phyloP scores from a whole-genome alignment of 176 grass and related monocot genomes.

The Sorghum bicolor region DNA sequence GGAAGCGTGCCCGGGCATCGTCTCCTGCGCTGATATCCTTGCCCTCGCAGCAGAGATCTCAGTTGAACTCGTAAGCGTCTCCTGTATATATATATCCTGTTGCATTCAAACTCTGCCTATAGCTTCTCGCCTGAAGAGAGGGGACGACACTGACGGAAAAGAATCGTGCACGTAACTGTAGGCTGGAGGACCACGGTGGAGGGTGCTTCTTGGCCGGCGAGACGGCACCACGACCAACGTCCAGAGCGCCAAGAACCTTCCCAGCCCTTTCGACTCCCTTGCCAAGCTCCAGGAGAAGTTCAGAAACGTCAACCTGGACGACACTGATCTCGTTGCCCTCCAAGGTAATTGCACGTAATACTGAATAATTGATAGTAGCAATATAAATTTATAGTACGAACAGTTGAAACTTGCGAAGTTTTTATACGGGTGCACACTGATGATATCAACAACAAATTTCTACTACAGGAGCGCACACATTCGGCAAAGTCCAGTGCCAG shows the following conservation, averaged over 20 bases:
- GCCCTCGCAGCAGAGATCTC: constrained; percentile 23
- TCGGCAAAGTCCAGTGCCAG: constrained; percentile 39
- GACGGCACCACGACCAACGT: neutral
- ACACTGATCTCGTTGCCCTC: constrained; percentile 45
- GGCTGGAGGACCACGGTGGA: neutral
- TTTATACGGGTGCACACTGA: neutral
- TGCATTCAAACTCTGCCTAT: neutral
- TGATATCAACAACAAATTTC: neutral
- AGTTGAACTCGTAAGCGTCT: constrained; percentile 4
- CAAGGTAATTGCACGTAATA: constrained; percentile 48
- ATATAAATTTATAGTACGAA: neutral
- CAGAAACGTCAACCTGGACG: constrained; percentile 31
- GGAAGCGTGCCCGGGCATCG: neutral
- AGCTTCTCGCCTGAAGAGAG: neutral
- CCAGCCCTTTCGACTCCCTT: constrained; percentile 38
- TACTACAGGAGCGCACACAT: constrained; percentile 34
- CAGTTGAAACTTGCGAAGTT: neutral
- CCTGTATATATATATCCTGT: neutral
- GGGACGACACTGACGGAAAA: neutral
- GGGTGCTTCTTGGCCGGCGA: neutral
- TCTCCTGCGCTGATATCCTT: constrained; percentile 39
- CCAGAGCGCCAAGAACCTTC: constrained; percentile 36
- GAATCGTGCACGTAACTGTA: neutral
- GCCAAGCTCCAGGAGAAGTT: constrained; percentile 43
- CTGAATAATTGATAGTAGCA: neutral